Base-by-base conservation (phyloP, 768 basidiomycete genomes). In the Ephemerocybe angulata region DNA sequence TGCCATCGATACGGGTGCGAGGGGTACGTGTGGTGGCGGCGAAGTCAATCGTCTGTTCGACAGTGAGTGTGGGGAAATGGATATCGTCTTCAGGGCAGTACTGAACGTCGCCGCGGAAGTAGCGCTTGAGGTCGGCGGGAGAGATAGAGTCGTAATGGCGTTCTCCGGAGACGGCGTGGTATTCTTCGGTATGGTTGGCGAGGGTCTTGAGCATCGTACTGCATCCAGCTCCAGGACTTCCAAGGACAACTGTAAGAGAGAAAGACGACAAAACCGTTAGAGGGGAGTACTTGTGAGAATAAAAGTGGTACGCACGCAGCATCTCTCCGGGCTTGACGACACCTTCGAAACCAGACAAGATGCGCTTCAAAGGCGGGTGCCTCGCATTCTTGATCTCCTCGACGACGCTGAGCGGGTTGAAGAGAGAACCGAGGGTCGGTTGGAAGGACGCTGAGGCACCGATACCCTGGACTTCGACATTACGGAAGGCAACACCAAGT, bases 1-100 rank as follows among this genome's bases (percentile, higher is more conserved):
- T 66, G 15, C 75, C 58, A 3, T 70, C 73, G 2, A 78, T 50
- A 33, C 85, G 81, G 3, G 66, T 72, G 11, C 73, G 80, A 1
- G 92, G 91, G 10, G 81, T 81, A 27, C 90, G 86, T 11, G 82
- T 85, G 57, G 76, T 79, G 0, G 85, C 80, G 0, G 88, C 86
- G 52, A 90, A 88, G 3, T 69, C 71, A 40, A 97, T 76, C 0
- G 90, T 93, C 64, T 93, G 80, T 50, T 82, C 78, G 25, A 93
- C 90, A 11, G 87, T 89, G 19, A 97, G 77, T 10, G 87, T 89
- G 3, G 92, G 88, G 63, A 94, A 88, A 65, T 94, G 91, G 10
- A 89, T 74, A 65, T 95, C 91, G 64, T 93, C 91, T 70, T 91
- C 91, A 0, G 89, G 88, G 58, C 81, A 86, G 67, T 90, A 93